Evolutionary conservation across 148 eudicot genomes (phyloP), one percentile per base, ranked within the genome.

Genomic region (Camellia sinensis): DNA sequence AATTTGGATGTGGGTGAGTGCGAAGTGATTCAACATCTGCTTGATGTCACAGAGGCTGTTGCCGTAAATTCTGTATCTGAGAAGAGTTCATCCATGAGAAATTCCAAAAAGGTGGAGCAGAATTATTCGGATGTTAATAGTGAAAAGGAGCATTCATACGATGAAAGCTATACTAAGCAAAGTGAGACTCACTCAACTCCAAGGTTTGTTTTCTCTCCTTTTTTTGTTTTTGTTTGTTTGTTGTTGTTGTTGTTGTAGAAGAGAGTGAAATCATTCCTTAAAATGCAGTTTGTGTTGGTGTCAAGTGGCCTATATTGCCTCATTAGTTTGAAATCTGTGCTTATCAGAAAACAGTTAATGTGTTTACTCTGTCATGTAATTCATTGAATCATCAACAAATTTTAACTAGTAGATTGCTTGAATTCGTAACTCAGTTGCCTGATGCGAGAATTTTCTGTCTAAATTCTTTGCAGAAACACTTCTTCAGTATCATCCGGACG

Each of bases 11-110:
- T 92, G 52, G 77, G 83, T 84, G 92, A 97, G 67, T 94, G 99
- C 84, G 90, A 97, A 90, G 94, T 97, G 63, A 97, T 97, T 79
- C 93, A 91, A 74, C 94, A 87, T 64, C 88, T 97, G 84, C 89
- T 97, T 74, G 96, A 90, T 74, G 93, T 97, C 73, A 92, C 96
- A 15, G 93, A 92, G 86, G 77, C 90, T 57, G 93, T 92, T 82
- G 89, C 95, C 74, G 80, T 83, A 68, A 83, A 78, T 67, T 87
- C 95, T 79, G 74, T 84, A 48, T 60, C 84, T 18, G 95, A 87
- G 15, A 87, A 90, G 73, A 60, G 71, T 84, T 84, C 88, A 41
- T 80, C 90, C 15, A 78, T 60, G 62, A 90, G 83, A 85, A 52
- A 45, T 76, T 82, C 93, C 46, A 88, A 85, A 70, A 83, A 71